Evolutionary conservation across 176 grass and related monocot genomes (phyloP), one percentile per base, ranked within the genome.

Genomic region (Phragmites australis): DNA sequence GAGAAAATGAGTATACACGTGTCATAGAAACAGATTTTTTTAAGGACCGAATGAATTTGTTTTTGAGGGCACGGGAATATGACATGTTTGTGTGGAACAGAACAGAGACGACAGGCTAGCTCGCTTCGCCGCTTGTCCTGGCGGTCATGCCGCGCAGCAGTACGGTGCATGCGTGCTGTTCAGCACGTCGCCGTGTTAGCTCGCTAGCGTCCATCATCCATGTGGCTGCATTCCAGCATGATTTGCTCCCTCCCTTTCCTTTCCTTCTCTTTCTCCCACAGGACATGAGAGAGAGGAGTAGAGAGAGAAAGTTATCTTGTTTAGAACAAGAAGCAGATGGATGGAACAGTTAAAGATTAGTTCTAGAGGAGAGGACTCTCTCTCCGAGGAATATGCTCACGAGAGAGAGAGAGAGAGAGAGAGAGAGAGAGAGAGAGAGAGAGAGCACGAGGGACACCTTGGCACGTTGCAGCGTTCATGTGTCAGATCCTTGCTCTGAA

Each of bases 391-490:
- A 89, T 84, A 80, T 76, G 54, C 76, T 75, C 75, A 74, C 74
- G 47, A 49, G 75, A 58, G 59, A 50, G 12, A 48, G 13, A 48
- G 46, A 48, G 46, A 48, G 52, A 9, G 18, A 56, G 53, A 58
- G 68, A 63, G 60, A 61, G 49, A 50, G 12, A 48, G 13, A 48
- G 46, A 48, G 46, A 48, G 52, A 9, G 18, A 56, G 53, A 58
- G 68, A 63, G 60, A 61, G 49, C 80, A 79, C 73, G 81, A 59
- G 29, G 16, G 75, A 84, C 81, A 84, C 61, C 69, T 69, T 68
- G 86, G 87, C 81, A 84, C 61, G 85, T 87, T 87, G 37, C 45
- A 21, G 19, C 25, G 78, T 37, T 55, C 42, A 26, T 58, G 71
- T 59, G 77, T 77, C 62, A 76, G 70, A 43, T 62, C 65, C 54